Evolutionary conservation across 495 filamentous ascomycete genomes (phyloP).

Genomic region (Letharia columbiana): DNA sequence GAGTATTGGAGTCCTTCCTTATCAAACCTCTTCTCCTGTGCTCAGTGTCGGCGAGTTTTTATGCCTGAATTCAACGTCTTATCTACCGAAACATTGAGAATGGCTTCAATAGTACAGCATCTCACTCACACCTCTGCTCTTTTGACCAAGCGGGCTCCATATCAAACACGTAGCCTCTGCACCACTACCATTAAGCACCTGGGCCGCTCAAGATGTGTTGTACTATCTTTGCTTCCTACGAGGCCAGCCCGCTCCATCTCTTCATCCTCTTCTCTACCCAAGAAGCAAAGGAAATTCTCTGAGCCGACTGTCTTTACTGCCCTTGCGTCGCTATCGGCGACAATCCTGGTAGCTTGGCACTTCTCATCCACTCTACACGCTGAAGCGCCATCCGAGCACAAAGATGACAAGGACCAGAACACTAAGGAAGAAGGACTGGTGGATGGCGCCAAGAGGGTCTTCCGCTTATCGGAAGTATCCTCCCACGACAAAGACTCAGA

Average conservation of each 20-base stretch:
- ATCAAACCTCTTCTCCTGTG: no score
- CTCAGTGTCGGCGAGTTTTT: no score
- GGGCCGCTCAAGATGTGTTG: background rate
- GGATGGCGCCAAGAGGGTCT: background rate
- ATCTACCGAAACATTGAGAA: no score
- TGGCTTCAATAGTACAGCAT: no score
- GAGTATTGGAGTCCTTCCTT: no score
- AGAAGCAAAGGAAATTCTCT: background rate
- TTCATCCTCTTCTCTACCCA: background rate
- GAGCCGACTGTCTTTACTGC: background rate
- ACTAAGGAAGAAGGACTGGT: slow-evolving; percentile 20
- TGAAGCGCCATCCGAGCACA: background rate
- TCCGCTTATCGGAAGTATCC: slow-evolving; percentile 41
- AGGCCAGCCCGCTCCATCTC: background rate
- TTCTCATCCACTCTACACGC: slow-evolving; percentile 1
- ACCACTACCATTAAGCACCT: background rate
- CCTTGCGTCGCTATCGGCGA: background rate
- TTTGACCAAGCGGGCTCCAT: no score
- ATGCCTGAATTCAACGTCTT: no score
- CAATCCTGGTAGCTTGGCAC: background rate
- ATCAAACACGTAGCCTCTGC: background rate
- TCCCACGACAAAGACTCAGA: slow-evolving; percentile 40
- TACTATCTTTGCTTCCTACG: background rate
- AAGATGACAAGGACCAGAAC: background rate
- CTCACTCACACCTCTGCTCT: no score